A percentile compares a stretch with the other conserved stretches of the same genome.
Conservation (phyloP, 2,329 filamentous ascomycete genomes). For the Stagonosporopsis chrysanthemi region DNA sequence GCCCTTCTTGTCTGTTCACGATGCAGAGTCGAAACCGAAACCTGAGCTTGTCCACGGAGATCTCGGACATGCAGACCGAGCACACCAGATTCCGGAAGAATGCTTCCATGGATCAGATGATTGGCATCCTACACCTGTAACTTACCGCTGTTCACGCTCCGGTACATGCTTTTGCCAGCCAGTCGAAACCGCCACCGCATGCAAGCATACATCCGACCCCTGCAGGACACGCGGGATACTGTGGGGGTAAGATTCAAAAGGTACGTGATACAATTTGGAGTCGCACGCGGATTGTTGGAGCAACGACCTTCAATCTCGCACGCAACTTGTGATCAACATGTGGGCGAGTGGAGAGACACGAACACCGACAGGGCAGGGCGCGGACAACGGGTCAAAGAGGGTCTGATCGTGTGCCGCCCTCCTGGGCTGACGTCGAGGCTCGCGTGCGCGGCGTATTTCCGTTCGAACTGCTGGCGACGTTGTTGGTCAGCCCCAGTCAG, state of each 20-base stretch:
- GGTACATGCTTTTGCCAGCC: conserved; percentile 14
- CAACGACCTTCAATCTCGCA: conserved; percentile 6
- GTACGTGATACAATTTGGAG: conserved; percentile 42
- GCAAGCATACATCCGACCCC: conserved; percentile 20
- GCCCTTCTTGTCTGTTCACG: conserved; percentile 9
- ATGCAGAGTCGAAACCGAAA: conserved; percentile 4
- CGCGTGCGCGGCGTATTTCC: conserved; percentile 24
- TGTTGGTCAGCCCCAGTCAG: conserved; percentile 22
- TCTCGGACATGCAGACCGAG: conserved; percentile 23
- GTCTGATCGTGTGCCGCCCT: conserved; percentile 34
- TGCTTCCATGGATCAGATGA: conserved; percentile 3
- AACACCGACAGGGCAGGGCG: conserved; percentile 21
- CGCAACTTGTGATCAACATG: conserved; percentile 22
- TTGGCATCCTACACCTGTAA: neutral
- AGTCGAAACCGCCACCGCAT: conserved; percentile 15
- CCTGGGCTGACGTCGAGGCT: conserved; percentile 27
- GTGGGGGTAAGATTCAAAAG: conserved; percentile 31
- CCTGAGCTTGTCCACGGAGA: neutral
- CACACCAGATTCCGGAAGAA: conserved; percentile 20
- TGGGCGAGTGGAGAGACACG: conserved; percentile 26
- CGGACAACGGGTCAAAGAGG: conserved; percentile 24
- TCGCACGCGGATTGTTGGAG: conserved; percentile 29
- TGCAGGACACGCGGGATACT: conserved; percentile 31
- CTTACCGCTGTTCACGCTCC: conserved; percentile 22
- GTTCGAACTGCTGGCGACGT: conserved; percentile 1